Conservation (phyloP, 1,284 basidiomycete genomes). For the Pisolithus thermaeus region DNA sequence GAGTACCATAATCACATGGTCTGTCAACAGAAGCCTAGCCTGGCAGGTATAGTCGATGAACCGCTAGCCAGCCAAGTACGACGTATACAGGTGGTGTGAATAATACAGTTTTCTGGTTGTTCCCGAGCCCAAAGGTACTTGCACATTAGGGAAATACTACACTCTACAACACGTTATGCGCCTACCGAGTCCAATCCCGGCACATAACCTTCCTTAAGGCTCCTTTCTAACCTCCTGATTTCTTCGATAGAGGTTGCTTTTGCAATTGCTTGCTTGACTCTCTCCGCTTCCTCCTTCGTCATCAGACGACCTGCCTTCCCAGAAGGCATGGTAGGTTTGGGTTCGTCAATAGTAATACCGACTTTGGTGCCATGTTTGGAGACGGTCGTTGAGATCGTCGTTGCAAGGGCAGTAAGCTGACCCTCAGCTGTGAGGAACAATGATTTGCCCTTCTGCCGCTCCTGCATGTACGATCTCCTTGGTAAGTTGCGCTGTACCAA, state of each 20-base stretch:
- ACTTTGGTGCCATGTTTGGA: conserved; percentile 58
- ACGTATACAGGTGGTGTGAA: too few species aligned
- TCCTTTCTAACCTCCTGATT: conserved; percentile 82
- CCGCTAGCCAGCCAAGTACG: too few species aligned
- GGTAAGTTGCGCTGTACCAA: conserved; percentile 19
- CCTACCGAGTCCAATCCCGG: conserved; percentile 72
- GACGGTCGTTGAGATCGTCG: conserved; percentile 68
- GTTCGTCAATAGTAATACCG: conserved; percentile 62
- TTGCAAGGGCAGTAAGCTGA: conserved; percentile 77
- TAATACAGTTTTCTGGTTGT: not conserved
- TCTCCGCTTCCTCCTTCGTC: conserved; percentile 89
- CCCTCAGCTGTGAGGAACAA: conserved; percentile 75
- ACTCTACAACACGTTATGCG: conserved; percentile 41
- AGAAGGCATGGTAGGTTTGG: conserved; percentile 52
- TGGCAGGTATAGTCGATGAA: too few species aligned
- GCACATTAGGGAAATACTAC: conserved; percentile 20
- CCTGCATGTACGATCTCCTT: conserved; percentile 40
- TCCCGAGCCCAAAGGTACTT: not conserved
- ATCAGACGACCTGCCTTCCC: conserved; percentile 78
- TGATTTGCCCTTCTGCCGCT: conserved; percentile 67
- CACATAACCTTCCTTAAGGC: conserved; percentile 81
- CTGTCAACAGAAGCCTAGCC: not conserved
- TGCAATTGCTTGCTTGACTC: conserved; percentile 87
- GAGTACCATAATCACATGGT: not conserved
- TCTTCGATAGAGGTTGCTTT: conserved; percentile 89